phyloP scores from a whole-genome alignment of 31 red algal species.

The Bonnemaisonia californica region DNA sequence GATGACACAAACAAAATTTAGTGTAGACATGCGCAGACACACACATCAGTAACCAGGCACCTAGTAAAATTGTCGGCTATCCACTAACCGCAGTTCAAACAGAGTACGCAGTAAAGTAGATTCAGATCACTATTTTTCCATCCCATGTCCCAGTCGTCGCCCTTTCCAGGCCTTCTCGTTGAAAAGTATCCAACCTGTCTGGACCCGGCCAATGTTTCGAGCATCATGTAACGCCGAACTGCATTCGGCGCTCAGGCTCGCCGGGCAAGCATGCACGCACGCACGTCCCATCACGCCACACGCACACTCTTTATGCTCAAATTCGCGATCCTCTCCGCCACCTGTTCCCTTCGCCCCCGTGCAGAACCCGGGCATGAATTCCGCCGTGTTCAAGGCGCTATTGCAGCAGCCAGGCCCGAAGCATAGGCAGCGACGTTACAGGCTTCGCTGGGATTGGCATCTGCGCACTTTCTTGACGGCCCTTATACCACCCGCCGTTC shows the following conservation, averaged over 20 bases:
- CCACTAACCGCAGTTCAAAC: too few relatives aligned
- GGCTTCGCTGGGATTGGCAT: slow-evolving; percentile 64
- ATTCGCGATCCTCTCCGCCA: neutral
- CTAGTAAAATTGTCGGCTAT: too few relatives aligned
- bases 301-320: slow-evolving; percentile 1
- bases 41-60: too few relatives aligned
- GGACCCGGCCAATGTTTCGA: neutral
- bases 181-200: too few relatives aligned
- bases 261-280: neutral
- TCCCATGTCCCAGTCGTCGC: too few relatives aligned
- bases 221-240: neutral
- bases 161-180: too few relatives aligned
- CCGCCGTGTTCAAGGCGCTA: neutral
- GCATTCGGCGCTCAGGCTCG: too few relatives aligned
- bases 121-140: too few relatives aligned
- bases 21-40: too few relatives aligned
- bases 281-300: neutral
- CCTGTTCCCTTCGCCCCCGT: neutral
- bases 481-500: slow-evolving; percentile 42
- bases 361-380: neutral
- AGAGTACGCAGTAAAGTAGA: too few relatives aligned
- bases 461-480: slow-evolving; percentile 58
- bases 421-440: slow-evolving; percentile 24
- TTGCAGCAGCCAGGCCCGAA: neutral
- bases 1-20: too few relatives aligned